phyloP scores from a whole-genome alignment of 2,329 filamentous ascomycete genomes.

The Trichoderma hamatum region DNA sequence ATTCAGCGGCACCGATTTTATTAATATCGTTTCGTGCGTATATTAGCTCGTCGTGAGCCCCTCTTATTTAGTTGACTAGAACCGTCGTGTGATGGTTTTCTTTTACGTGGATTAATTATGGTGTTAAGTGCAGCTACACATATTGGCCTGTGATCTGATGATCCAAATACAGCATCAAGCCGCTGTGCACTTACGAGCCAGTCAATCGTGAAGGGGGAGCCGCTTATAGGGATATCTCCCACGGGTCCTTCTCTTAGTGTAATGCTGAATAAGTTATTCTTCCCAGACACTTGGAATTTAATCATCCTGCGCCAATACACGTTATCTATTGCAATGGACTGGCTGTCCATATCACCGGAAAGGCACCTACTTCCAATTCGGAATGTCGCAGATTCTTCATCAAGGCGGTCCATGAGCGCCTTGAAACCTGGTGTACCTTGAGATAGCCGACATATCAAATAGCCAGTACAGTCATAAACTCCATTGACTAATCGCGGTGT shows the following conservation, averaged over 20 bases:
- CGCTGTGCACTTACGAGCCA: slow-evolving; percentile 10
- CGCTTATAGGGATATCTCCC: slow-evolving; percentile 11
- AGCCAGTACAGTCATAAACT: too few species aligned
- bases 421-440: too few species aligned
- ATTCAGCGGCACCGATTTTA: too few species aligned
- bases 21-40: too few species aligned
- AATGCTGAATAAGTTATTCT: slow-evolving; percentile 5
- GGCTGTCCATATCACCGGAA: not conserved
- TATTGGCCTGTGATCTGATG: not conserved
- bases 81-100: too few species aligned
- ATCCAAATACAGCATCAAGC: slow-evolving; percentile 12
- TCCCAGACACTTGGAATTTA: slow-evolving; percentile 4
- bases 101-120: too few species aligned
- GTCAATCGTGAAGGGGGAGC: slow-evolving; percentile 20
- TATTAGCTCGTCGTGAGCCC: too few species aligned
- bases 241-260: not conserved
- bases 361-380: not conserved
- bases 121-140: too few species aligned
- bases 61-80: too few species aligned
- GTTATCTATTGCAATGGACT: not conserved
- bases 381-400: slow-evolving; percentile 5
- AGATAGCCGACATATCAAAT: too few species aligned
- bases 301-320: not conserved
- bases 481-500: too few species aligned
- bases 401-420: too few species aligned